These are phyloP conservation scores for Flaveria trinervia DNA, from an alignment of 129 eudicot genomes.

Conservation along the genomic window DNA sequence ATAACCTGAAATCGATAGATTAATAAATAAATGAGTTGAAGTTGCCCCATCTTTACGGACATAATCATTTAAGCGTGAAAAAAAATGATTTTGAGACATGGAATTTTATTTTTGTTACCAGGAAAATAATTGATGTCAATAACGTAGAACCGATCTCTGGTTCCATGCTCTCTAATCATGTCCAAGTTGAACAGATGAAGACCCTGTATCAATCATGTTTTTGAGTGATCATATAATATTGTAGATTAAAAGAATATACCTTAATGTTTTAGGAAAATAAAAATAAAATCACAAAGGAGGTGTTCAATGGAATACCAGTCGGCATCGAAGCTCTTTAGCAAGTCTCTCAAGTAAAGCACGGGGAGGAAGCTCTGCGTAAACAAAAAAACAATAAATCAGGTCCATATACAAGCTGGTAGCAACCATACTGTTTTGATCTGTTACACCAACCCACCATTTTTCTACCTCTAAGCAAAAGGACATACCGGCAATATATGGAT, in stretches of 20 bases:
- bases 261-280: background rate
- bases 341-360: conserved; percentile 85
- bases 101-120: background rate
- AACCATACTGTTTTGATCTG: background rate
- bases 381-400: background rate
- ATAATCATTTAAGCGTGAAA: too few species aligned
- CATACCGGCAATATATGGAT: conserved; percentile 81
- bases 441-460: too few species aligned
- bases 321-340: conserved; percentile 79
- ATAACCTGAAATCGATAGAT: background rate
- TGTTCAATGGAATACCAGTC: conserved; percentile 56
- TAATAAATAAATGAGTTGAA: background rate
- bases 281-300: background rate
- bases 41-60: too few species aligned
- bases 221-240: too few species aligned
- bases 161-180: background rate
- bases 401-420: too few species aligned
- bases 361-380: conserved; percentile 87
- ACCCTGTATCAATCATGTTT: background rate
- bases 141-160: background rate
- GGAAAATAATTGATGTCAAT: background rate
- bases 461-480: background rate
- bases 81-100: too few species aligned
- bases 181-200: background rate
- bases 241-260: too few species aligned